phyloP scores from a whole-genome alignment of 2,329 filamentous ascomycete species.

The Colletotrichum sp. region DNA sequence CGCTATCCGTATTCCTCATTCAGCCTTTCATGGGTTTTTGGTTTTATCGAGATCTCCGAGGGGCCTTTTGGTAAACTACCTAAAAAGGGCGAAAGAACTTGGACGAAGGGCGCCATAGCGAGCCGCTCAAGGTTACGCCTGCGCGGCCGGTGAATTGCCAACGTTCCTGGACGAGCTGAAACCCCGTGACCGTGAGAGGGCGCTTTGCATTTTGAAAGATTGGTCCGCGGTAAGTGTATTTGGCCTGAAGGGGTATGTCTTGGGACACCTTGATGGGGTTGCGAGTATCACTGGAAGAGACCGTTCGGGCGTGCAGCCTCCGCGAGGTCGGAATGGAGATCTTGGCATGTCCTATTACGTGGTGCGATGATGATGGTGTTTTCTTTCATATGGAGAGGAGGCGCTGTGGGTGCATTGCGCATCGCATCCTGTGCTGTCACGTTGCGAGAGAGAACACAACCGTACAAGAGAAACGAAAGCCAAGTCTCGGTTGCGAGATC shows the following conservation, averaged over 20 bases:
- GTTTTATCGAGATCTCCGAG: neutral
- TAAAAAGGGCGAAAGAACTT: neutral
- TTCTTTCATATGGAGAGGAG: neutral
- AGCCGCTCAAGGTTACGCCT: neutral
- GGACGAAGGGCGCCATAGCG: neutral
- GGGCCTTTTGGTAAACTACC: neutral
- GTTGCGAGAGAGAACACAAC: neutral
- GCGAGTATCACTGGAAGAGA: neutral
- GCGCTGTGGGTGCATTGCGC: neutral
- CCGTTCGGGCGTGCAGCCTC: neutral
- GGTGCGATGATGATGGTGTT: neutral
- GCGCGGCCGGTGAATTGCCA: neutral
- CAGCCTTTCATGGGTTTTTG: neutral
- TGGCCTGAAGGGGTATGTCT: neutral
- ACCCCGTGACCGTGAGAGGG: neutral
- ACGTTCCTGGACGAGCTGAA: neutral
- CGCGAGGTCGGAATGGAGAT: neutral
- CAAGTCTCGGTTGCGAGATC: neutral
- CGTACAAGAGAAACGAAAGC: neutral
- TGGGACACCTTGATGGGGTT: neutral
- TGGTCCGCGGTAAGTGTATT: neutral
- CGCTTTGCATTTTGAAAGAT: neutral
- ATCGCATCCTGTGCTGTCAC: neutral
- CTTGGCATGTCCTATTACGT: neutral
- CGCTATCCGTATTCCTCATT: neutral